Evolutionary conservation across 73 alveolate genomes (phyloP).

Genomic region (Tetrahymena malaccensis): DNA sequence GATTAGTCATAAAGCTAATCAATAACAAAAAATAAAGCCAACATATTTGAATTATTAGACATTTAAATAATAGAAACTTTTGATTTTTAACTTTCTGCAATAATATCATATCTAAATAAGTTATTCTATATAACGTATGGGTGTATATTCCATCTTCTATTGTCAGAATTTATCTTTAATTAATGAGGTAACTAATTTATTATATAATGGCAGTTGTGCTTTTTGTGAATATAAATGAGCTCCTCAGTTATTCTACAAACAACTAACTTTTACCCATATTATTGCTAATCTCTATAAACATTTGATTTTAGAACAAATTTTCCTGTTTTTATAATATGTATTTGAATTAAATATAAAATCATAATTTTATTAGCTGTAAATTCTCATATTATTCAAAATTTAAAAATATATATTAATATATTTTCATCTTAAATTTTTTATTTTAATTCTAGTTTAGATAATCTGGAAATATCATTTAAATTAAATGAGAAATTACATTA

Average conservation of each 20-base stretch:
- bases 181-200: neutral
- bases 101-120: neutral
- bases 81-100: neutral
- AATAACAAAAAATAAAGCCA: neutral
- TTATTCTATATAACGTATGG: neutral
- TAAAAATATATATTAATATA: too few species aligned
- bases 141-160: neutral
- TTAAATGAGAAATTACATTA: neutral
- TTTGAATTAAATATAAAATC: neutral
- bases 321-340: neutral
- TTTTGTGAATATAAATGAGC: neutral
- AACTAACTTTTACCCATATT: neutral
- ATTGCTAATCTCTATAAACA: neutral
- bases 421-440: too few species aligned
- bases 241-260: neutral
- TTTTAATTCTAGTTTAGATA: neutral
- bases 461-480: neutral
- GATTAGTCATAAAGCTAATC: neutral
- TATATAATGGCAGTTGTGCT: neutral
- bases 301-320: neutral
- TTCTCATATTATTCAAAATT: neutral
- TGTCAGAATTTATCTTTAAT: neutral
- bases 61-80: neutral
- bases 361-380: neutral
- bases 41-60: neutral